Evolutionary conservation across 1,284 basidiomycete species (phyloP), one percentile per base, ranked within the genome.

Genomic region (Ustilago crameri): DNA sequence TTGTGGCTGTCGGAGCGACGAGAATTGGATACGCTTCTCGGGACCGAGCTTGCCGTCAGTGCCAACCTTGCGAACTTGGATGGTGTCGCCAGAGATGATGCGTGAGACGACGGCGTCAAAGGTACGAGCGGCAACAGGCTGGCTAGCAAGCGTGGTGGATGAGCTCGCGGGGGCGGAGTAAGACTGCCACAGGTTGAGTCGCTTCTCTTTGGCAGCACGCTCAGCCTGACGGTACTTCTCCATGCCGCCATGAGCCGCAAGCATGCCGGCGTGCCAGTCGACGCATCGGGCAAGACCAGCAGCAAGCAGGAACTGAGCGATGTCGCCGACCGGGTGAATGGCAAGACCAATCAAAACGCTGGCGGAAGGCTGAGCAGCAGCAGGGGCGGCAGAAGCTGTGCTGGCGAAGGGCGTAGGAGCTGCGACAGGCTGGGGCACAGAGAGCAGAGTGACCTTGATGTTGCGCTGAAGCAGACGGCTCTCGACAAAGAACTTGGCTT

Each of bases 261-360:
- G 89, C 87, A 98, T 91, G 32, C 95, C 95, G 14, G 94, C 94
- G 83, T 98, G 95, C 95, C 95, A 98, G 82, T 96, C 95, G 61
- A 98, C 91, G 51, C 96, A 88, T 61, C 93, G 91, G 12, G 95
- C 95, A 3, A 98, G 87, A 48, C 95, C 94, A 44, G 89, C 89
- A 3, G 88, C 88, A 18, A 94, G 89, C 45, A 98, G 87, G 84
- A 92, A 90, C 78, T 95, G 93, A 17, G 94, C 93, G 50, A 98
- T 91, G 84, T 97, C 95, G 18, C 95, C 95, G 26, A 90, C 92
- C 14, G 95, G 93, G 81, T 98, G 95, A 27, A 93, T 85, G 87
- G 93, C 92, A 63, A 88, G 90, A 69, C 95, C 95, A 81, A 98
- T 96, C 84, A 95, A 46, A 91, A 73, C 93, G 88, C 67, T 89